Evolutionary conservation across 495 filamentous ascomycete species (phyloP), one percentile per base, ranked within the genome.

Genomic region (Ascodesmis nigricans): DNA sequence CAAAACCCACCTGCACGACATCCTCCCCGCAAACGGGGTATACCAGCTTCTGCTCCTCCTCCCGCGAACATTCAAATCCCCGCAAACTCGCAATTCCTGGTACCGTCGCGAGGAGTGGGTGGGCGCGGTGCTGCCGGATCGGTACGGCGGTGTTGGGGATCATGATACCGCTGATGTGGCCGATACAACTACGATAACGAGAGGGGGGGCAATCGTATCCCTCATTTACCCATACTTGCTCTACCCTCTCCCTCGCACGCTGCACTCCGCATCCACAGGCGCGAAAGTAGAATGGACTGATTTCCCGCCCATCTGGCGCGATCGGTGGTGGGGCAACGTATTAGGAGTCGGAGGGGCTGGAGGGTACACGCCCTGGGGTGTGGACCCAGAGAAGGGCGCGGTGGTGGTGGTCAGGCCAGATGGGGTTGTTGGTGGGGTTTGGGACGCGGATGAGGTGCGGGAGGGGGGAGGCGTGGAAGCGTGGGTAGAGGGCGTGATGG

Each of bases 341-440:
- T 25, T 42, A 16, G 41, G 31, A 6, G 35, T 21, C 3, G 36
- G 20, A 2, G 37, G 22, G 5, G 25, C 17, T 2, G 32, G 39
- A 8, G 31, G 29, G 11, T 47, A 47, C 29, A 21, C 38, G 31
- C 25, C 39, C 11, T 45, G 39, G 28, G 41, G 44, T 4, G 31
- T 50, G 30, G 18, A 28, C 25, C 30, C 14, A 17, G 27, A 40
- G 7, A 59, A 56, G 40, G 73, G 72, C 20, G 69, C 60, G 43
- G 55, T 75, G 14, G 62, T 71, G 7, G 61, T 77, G 22, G 66
- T 73, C 20, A 58, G 73, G 30, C 73, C 73, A 1, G 73, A 78
- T 58, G 67, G 68, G 40, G 70, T 75, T 55, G 60, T 75, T 39
- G 69, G 67, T 9, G 69, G 65, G 43, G 63, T 65, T 18, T 61